Evolutionary conservation across 805 yeast species (phyloP).

Genomic region (Wickerhamomyces subpelliculosus): DNA sequence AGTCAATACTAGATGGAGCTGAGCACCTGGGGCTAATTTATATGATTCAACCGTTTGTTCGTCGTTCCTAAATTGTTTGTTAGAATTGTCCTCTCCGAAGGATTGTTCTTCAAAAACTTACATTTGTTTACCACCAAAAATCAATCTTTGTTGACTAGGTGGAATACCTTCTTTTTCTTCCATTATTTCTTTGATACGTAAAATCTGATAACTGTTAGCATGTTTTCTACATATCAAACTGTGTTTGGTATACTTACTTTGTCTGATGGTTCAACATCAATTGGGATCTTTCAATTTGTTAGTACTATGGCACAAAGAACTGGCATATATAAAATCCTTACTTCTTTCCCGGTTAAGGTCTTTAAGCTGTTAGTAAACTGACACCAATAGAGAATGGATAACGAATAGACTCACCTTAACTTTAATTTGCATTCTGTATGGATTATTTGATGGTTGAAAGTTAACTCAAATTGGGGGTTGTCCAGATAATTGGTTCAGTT

Average conservation of each 20-base stretch:
- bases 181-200: conserved; percentile 79
- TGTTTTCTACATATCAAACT: conserved; percentile 23
- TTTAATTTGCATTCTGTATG: conserved; percentile 48
- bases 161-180: conserved; percentile 98
- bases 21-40: conserved; percentile 79
- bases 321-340: conserved; percentile 22
- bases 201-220: conserved; percentile 35
- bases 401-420: conserved; percentile 40
- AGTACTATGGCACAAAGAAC: conserved; percentile 1
- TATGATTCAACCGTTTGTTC: conserved; percentile 64
- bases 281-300: conserved; percentile 41
- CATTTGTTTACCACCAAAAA: conserved; percentile 88
- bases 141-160: conserved; percentile 89
- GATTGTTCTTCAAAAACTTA: conserved; percentile 27
- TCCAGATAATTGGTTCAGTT: no score
- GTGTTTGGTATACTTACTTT: conserved; percentile 32
- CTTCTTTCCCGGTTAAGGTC: conserved; percentile 78
- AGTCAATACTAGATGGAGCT: conserved; percentile 84
- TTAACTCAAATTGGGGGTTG: background rate
- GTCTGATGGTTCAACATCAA: conserved; percentile 66
- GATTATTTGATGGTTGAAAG: background rate
- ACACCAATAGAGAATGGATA: background rate
- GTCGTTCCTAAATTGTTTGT: conserved; percentile 49
- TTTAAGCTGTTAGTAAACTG: conserved; percentile 8
- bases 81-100: conserved; percentile 2